Evolutionary conservation across 495 filamentous ascomycete genomes (phyloP).

Genomic region (Aspergillus sclerotioniger): DNA sequence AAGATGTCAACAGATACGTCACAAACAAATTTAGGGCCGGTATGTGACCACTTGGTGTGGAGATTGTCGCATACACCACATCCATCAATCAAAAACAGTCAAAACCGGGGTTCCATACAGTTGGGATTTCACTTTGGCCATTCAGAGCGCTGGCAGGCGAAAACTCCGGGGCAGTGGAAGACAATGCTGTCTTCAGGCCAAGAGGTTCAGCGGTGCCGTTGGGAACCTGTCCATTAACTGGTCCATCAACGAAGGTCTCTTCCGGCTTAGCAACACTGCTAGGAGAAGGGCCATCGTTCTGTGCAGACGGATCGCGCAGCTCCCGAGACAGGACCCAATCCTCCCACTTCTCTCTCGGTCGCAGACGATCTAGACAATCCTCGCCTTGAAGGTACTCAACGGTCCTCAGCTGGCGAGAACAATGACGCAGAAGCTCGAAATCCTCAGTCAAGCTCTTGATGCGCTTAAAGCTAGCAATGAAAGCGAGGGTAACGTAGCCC

Average conservation of each 20-base stretch:
- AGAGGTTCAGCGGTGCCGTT: slow-evolving; percentile 43
- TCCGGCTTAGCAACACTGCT: slow-evolving; percentile 23
- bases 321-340: slow-evolving; percentile 70
- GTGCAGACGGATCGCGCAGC: slow-evolving; percentile 58
- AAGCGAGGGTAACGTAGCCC: slow-evolving; percentile 76
- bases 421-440: slow-evolving; percentile 68
- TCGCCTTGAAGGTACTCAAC: slow-evolving; percentile 68
- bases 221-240: slow-evolving; percentile 36
- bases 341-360: slow-evolving; percentile 74
- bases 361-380: slow-evolving; percentile 76
- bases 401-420: slow-evolving; percentile 64
- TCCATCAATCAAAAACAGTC: slow-evolving; percentile 47
- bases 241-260: slow-evolving; percentile 27
- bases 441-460: slow-evolving; percentile 74
- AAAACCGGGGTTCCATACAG: slow-evolving; percentile 42
- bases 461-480: slow-evolving; percentile 81
- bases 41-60: background rate
- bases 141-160: slow-evolving; percentile 51
- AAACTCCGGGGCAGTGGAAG: slow-evolving; percentile 75
- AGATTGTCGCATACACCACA: slow-evolving; percentile 38
- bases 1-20: slow-evolving; percentile 52
- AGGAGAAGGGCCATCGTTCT: slow-evolving; percentile 53
- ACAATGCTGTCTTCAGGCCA: slow-evolving; percentile 57
- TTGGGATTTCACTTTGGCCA: slow-evolving; percentile 37
- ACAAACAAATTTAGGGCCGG: background rate